Percentiles rank a stretch among this genome's conserved stretches.
Evolutionary conservation across 495 filamentous ascomycete species (phyloP).

Genomic region (Xylaria cubensis): DNA sequence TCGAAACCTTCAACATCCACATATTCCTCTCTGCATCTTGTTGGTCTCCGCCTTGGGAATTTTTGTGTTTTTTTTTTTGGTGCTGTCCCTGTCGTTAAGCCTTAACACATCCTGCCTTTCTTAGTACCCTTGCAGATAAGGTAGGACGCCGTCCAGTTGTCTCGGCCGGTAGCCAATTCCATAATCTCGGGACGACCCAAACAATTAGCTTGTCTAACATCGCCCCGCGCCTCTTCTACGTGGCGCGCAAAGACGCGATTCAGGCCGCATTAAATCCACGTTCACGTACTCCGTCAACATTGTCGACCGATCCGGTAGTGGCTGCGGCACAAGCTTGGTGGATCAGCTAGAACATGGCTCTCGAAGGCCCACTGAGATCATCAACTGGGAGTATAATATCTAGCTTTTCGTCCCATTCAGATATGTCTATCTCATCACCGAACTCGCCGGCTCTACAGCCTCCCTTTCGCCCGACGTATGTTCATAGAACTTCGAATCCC

Average conservation of each 20-base stretch:
- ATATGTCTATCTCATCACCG: slow-evolving; percentile 63
- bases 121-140: slow-evolving; percentile 9
- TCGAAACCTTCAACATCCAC: slow-evolving; percentile 23
- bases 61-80: background rate
- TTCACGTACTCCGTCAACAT: slow-evolving; percentile 4
- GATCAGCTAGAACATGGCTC: slow-evolving; percentile 55
- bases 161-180: slow-evolving; percentile 15
- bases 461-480: slow-evolving; percentile 60
- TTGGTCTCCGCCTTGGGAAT: slow-evolving; percentile 23
- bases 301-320: slow-evolving; percentile 11
- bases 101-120: background rate
- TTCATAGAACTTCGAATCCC: background rate
- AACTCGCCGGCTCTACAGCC: slow-evolving; percentile 57
- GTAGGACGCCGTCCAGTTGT: background rate
- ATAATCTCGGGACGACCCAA: slow-evolving; percentile 16
- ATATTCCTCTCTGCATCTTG: slow-evolving; percentile 21
- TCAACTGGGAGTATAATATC: slow-evolving; percentile 63
- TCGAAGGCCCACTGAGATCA: slow-evolving; percentile 63
- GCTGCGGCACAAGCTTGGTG: slow-evolving; percentile 17
- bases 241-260: slow-evolving; percentile 24
- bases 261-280: background rate
- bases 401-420: slow-evolving; percentile 64
- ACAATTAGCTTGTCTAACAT: background rate
- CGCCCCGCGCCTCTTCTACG: slow-evolving; percentile 18
- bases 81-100: background rate